Evolutionary conservation across 116 monocot species (phyloP), one percentile per base, ranked within the genome.

Genomic region (Phalaenopsis hybrid): DNA sequence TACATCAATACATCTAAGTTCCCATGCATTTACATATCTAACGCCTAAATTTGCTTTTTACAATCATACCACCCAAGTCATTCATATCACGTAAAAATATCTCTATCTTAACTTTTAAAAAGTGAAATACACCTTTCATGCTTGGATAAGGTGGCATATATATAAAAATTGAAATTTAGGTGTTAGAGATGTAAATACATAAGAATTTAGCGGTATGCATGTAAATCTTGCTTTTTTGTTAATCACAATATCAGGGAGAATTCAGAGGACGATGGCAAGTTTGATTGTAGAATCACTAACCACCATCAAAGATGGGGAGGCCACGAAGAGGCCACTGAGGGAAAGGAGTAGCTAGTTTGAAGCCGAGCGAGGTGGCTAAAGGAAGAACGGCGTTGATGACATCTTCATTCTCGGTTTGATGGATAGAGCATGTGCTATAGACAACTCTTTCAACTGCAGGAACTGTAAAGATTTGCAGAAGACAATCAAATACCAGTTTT

Each of bases 351-450:
- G 81, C 93, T 55, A 98, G 61, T 77, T 95, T 82, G 59, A 94
- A 98, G 77, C 82, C 69, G 52, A 92, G 86, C 16, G 90, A 94
- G 4, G 86, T 23, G 2, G 97, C 93, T 25, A 98, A 79, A 46
- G 91, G 95, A 46, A 98, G 91, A 76, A 95, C 88, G 0, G 95
- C 89, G 15, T 77, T 83, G 37, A 98, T 57, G 28, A 95, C 97
- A 82, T 98, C 93, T 78, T 98, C 97, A 49, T 98, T 98, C 82
- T 98, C 97, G 44, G 81, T 80, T 78, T 89, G 93, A 77, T 93
- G 85, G 57, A 98, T 82, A 10, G 97, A 98, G 77, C 97, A 98
- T 21, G 95, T 98, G 84, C 95, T 98, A 80, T 95, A 98, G n/a
- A 92, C 92, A 5, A 94, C 83, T 79, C 93, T 91, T 79, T 92